Percentiles rank a stretch among this genome's conserved stretches.
These are phyloP conservation scores for Oryza nivara DNA, from an alignment of 176 grass and related monocot species.

Conservation along the genomic window DNA sequence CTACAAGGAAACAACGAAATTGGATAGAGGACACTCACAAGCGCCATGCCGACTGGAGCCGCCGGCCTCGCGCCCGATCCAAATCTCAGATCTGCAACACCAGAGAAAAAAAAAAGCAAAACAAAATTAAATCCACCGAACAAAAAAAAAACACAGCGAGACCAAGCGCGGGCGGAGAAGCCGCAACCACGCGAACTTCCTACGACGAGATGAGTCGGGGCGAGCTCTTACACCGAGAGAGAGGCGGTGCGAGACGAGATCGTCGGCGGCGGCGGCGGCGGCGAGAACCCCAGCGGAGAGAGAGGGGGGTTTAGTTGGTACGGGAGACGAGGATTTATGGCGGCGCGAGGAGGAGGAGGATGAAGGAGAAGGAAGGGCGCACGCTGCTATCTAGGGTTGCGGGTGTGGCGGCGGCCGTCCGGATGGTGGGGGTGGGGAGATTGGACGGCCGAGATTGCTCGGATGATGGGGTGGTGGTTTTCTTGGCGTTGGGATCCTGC, in stretches of 20 bases:
- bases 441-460: constrained; percentile 24
- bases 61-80: constrained; percentile 16
- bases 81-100: constrained; percentile 36
- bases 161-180: neutral
- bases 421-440: neutral
- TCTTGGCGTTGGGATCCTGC: neutral
- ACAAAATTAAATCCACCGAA: neutral
- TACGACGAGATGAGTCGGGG: neutral
- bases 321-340: constrained; percentile 32
- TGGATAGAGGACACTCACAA: constrained; percentile 34
- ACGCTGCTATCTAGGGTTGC: constrained; percentile 41
- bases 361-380: too few relatives aligned
- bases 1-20: neutral
- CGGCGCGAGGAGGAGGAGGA: constrained; percentile 9
- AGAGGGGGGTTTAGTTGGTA: constrained; percentile 15
- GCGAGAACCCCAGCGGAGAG: constrained; percentile 17
- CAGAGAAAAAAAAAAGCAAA: too few relatives aligned
- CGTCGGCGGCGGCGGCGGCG: constrained; percentile 24
- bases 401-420: constrained; percentile 25
- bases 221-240: neutral
- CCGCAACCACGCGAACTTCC: neutral
- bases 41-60: constrained; percentile 40
- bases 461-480: neutral
- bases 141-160: neutral
- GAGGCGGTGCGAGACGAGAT: constrained; percentile 11